phyloP scores from a whole-genome alignment of 73 alveolate species.

The Halteria grandinella region DNA sequence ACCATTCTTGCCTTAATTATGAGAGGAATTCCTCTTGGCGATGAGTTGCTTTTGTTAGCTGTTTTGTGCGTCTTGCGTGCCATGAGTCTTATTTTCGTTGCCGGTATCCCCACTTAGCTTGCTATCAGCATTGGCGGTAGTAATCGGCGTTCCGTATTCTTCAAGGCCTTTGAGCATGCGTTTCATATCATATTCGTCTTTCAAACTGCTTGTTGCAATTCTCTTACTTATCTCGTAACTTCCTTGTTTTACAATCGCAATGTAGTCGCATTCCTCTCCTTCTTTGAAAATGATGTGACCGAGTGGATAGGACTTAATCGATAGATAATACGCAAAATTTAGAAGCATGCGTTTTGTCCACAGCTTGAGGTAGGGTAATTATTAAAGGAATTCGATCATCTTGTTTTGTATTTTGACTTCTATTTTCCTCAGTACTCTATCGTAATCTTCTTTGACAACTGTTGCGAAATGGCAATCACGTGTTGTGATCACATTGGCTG shows the following conservation, averaged over 20 bases:
- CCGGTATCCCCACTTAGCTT: too few relatives aligned
- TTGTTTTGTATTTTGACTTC: neutral
- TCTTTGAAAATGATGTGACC: conserved; percentile 15
- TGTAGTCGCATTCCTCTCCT: conserved; percentile 9
- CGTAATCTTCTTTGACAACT: conserved; percentile 15
- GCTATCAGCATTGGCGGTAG: too few relatives aligned
- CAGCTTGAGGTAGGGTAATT: neutral
- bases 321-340: conserved; percentile 9
- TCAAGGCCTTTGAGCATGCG: neutral
- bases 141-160: neutral
- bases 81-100: too few relatives aligned
- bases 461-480: conserved; percentile 40
- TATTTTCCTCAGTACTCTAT: conserved; percentile 23
- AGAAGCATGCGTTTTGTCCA: conserved; percentile 11
- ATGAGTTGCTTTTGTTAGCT: neutral
- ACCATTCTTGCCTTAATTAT: neutral
- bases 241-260: conserved; percentile 29
- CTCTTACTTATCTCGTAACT: neutral
- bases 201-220: conserved; percentile 1
- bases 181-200: conserved; percentile 14
- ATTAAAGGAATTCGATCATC: conserved; percentile 13
- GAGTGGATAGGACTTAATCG: neutral
- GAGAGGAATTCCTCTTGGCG: neutral
- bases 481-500: conserved; percentile 7
- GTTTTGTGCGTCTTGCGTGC: too few relatives aligned